phyloP scores from a whole-genome alignment of 2,329 filamentous ascomycete species.

The Diplocarpon mali region DNA sequence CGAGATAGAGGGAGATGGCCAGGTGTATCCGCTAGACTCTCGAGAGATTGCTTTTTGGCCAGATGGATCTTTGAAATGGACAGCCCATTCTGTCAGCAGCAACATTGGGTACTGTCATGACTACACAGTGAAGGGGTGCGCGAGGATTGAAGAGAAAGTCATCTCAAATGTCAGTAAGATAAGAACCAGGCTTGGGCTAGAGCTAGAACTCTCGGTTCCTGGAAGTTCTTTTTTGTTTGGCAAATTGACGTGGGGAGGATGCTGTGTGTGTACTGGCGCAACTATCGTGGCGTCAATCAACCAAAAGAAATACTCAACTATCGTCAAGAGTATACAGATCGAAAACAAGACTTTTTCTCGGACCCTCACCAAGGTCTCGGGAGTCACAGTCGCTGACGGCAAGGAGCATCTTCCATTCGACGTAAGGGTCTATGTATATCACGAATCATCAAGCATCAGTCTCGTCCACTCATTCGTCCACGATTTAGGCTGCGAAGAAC shows the following conservation, averaged over 20 bases:
- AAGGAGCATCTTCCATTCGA: constrained; percentile 3
- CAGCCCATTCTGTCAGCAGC: constrained; percentile 1
- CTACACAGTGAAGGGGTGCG: constrained; percentile 1
- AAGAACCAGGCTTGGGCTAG: neutral
- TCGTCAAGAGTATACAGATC: neutral
- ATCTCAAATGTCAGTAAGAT: neutral
- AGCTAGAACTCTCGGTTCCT: neutral
- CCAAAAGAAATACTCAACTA: neutral
- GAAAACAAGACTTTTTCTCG: constrained; percentile 4
- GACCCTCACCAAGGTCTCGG: neutral
- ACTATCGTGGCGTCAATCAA: constrained; percentile 3
- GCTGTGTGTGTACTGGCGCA: neutral
- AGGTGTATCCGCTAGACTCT: neutral
- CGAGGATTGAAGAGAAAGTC: neutral
- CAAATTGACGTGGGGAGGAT: neutral
- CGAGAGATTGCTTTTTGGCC: constrained; percentile 4
- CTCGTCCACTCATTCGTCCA: constrained; percentile 3
- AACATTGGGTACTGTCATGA: neutral
- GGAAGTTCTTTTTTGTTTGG: constrained; percentile 2
- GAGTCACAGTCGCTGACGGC: neutral
- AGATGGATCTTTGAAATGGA: constrained; percentile 5
- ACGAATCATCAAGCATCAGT: neutral
- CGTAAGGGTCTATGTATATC: constrained; percentile 1
- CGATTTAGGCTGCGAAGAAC: constrained; percentile 1
- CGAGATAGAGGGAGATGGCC: neutral